phyloP scores from a whole-genome alignment of 2,329 filamentous ascomycete species.

The Fusarium sp. region DNA sequence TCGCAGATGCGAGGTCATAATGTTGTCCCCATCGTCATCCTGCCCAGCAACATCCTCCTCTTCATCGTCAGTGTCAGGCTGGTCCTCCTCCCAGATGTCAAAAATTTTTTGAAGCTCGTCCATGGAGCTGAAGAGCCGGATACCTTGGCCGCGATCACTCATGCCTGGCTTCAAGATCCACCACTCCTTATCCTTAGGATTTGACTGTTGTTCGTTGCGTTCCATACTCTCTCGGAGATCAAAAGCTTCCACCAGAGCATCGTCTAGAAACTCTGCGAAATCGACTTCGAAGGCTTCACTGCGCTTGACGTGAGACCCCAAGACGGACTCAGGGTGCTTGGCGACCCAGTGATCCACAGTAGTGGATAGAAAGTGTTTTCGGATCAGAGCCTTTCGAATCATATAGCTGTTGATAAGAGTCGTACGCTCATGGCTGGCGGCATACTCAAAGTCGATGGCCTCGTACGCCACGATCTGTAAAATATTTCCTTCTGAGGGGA shows the following conservation, averaged over 20 bases:
- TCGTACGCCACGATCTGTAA: conserved; percentile 91
- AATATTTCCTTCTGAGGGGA: conserved; percentile 56
- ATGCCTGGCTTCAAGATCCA: conserved; percentile 99
- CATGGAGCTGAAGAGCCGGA: conserved; percentile 86
- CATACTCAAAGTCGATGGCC: conserved; percentile 82
- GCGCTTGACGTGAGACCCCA: conserved; percentile 77
- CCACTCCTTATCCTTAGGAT: conserved; percentile 72
- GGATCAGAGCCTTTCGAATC: conserved; percentile 94
- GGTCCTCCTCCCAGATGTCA: conserved; percentile 84
- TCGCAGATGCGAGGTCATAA: conserved; percentile 89
- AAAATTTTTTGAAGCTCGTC: conserved; percentile 88
- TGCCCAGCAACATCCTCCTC: conserved; percentile 58
- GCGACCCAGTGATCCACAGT: conserved; percentile 87
- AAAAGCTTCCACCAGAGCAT: conserved; percentile 89
- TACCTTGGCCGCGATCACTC: conserved; percentile 95
- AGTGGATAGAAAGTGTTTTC: conserved; percentile 91
- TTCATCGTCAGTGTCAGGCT: conserved; percentile 71
- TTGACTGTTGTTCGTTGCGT: conserved; percentile 61
- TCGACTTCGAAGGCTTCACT: conserved; percentile 92
- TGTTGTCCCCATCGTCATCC: conserved; percentile 58
- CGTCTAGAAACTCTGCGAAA: conserved; percentile 95
- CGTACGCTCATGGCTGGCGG: conserved; percentile 68
- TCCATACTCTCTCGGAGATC: conserved; percentile 84
- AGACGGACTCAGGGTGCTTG: conserved; percentile 78
- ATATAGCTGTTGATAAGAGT: conserved; percentile 88